Percentiles rank a stretch among this genome's conserved stretches.
Evolutionary conservation across 1,284 basidiomycete genomes (phyloP).

Genomic region (Prillingera fragicola): DNA sequence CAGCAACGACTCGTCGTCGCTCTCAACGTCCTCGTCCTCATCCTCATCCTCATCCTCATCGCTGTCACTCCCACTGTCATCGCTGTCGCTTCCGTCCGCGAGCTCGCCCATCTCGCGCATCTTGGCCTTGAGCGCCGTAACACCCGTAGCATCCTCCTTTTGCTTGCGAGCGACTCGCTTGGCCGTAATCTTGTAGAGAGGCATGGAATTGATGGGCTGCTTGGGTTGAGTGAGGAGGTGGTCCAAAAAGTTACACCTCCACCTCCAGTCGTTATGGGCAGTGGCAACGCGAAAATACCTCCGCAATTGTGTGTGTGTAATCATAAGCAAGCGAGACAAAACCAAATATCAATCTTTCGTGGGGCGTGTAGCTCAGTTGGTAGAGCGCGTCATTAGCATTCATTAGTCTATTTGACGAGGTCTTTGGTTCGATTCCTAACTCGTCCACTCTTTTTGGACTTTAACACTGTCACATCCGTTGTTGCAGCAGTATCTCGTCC

Average conservation of each 20-base stretch:
- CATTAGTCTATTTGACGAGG: too few species aligned
- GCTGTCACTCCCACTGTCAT: constrained; percentile 12
- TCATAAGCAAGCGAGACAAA: neutral
- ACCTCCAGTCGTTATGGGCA: neutral
- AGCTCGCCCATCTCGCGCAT: constrained; percentile 63
- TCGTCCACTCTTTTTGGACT: too few species aligned
- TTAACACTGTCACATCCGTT: too few species aligned
- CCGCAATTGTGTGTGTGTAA: neutral
- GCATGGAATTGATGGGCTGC: constrained; percentile 41
- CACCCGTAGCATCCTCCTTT: constrained; percentile 62
- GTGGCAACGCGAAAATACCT: neutral
- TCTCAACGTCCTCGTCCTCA: constrained; percentile 16
- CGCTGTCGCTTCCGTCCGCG: constrained; percentile 54
- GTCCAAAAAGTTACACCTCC: neutral
- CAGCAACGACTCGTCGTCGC: constrained; percentile 26
- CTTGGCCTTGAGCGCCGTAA: constrained; percentile 52
- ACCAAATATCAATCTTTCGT: neutral
- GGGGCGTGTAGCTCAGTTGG: too few species aligned
- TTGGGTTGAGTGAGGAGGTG: neutral
- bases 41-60: constrained; percentile 15
- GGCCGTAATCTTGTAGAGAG: constrained; percentile 74
- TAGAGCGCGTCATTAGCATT: too few species aligned
- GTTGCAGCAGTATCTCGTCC: too few species aligned
- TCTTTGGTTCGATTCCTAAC: too few species aligned
- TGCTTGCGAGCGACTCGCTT: constrained; percentile 61